These are phyloP conservation scores for Pezicula rhizophila DNA, from an alignment of 2,329 filamentous ascomycete species.

Conservation along the genomic window DNA sequence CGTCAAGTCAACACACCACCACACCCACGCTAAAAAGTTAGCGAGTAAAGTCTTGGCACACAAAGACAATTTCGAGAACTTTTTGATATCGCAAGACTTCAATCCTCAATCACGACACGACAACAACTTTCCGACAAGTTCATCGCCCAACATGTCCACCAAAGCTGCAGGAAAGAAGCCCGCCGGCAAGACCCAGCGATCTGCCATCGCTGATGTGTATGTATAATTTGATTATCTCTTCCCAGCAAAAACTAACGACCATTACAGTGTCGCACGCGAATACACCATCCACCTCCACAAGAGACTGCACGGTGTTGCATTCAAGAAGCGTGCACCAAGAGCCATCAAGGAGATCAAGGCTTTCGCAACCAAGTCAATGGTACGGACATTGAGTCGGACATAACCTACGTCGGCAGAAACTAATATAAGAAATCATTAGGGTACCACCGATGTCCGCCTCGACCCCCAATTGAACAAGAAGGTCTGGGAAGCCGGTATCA, in stretches of 20 bases:
- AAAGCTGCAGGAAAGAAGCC: constrained; percentile 57
- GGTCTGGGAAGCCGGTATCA: constrained; percentile 98
- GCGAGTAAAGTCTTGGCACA: not conserved
- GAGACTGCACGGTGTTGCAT: constrained; percentile 92
- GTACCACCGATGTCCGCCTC: constrained; percentile 92
- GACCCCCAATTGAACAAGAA: constrained; percentile 99
- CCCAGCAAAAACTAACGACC: too few relatives aligned
- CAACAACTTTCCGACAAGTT: constrained; percentile 13
- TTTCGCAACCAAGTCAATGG: constrained; percentile 93
- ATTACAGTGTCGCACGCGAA: constrained; percentile 74
- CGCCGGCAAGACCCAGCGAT: constrained; percentile 68
- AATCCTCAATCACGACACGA: constrained; percentile 20
- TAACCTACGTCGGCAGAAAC: not conserved
- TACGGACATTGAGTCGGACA: constrained; percentile 44
- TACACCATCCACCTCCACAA: constrained; percentile 99
- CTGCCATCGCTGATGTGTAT: constrained; percentile 89
- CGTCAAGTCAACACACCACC: too few relatives aligned
- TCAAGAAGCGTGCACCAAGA: constrained; percentile 99
- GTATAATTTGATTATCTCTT: too few relatives aligned
- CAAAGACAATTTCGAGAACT: constrained; percentile 14
- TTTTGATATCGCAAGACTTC: constrained; percentile 14
- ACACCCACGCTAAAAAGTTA: too few relatives aligned
- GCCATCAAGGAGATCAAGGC: constrained; percentile 99
- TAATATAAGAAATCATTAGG: constrained; percentile 45
- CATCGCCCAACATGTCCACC: constrained; percentile 55